Conservation (phyloP, 768 basidiomycete species). For the Termitomyces sp. region DNA sequence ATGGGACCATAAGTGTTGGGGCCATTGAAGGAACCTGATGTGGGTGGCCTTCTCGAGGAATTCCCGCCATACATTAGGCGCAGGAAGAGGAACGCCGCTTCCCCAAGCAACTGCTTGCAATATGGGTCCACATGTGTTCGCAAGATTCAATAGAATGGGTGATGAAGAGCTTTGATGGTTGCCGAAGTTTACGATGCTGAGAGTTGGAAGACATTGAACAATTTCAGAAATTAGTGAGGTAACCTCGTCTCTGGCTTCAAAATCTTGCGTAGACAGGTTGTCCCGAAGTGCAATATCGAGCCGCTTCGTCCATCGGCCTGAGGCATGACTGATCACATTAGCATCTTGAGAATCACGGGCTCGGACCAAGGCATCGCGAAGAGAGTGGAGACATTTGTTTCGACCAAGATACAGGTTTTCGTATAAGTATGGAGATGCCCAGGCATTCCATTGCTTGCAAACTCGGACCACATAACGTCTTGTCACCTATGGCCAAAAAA, state of each 20-base stretch:
- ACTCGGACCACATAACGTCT: constrained; percentile 20
- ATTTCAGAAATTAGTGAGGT: constrained; percentile 3
- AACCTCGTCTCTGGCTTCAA: no score
- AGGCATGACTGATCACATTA: background rate
- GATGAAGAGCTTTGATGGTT: background rate
- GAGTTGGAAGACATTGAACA: constrained; percentile 13
- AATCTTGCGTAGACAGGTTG: background rate
- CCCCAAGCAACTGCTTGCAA: constrained; percentile 10
- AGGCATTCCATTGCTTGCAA: constrained; percentile 19
- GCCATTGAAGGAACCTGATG: constrained; percentile 6
- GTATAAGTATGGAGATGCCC: constrained; percentile 19
- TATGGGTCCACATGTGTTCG: background rate
- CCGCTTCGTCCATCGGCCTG: constrained; percentile 14
- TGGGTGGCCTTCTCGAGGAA: constrained; percentile 7
- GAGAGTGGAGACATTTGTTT: constrained; percentile 3
- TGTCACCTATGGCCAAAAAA: constrained; percentile 12
- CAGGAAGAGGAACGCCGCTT: background rate
- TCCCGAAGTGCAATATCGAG: constrained; percentile 17
- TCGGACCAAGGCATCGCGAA: constrained; percentile 9
- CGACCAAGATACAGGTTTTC: constrained; percentile 17
- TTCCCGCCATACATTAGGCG: background rate
- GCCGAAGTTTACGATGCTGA: constrained; percentile 9
- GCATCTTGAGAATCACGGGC: background rate
- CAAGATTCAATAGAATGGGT: constrained; percentile 5
- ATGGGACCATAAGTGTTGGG: background rate